phyloP scores from a whole-genome alignment of 192 early-diverging fungal genomes.

The Coemansia pectinata region DNA sequence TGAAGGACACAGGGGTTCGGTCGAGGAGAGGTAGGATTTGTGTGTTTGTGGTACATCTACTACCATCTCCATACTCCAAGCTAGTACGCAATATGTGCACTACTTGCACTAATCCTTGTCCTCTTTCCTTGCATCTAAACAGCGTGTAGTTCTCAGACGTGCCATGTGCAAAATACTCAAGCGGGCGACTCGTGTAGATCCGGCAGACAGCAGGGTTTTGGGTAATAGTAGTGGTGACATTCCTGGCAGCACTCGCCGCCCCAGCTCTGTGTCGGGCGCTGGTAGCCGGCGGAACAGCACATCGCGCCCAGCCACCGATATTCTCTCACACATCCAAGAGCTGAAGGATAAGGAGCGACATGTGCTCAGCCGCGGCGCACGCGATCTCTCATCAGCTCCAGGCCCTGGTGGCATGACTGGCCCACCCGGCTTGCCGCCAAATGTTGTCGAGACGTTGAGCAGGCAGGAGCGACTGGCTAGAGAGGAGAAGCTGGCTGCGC shows the following conservation, averaged over 20 bases:
- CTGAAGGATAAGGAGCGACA: constrained; percentile 51
- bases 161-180: constrained; percentile 36
- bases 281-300: constrained; percentile 28
- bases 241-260: constrained; percentile 4
- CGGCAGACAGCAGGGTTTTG: neutral
- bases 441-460: constrained; percentile 29
- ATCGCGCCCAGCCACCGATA: constrained; percentile 33
- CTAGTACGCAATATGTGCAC: neutral
- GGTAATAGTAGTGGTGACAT: neutral
- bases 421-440: neutral
- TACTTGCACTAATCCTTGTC: neutral
- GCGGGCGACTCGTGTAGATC: constrained; percentile 3
- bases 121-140: neutral
- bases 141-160: constrained; percentile 35
- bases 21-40: neutral
- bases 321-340: constrained; percentile 47
- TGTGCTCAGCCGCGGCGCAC: constrained; percentile 30
- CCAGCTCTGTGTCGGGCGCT: constrained; percentile 4
- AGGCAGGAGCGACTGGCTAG: constrained; percentile 44
- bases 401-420: neutral
- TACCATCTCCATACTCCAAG: neutral
- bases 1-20: neutral
- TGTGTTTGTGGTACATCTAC: neutral
- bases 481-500: constrained; percentile 34
- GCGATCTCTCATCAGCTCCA: constrained; percentile 9